Percentiles rank a stretch among this genome's conserved stretches.
Evolutionary conservation across 805 yeast genomes (phyloP).

Genomic region (Saccharomycopsis malanga): DNA sequence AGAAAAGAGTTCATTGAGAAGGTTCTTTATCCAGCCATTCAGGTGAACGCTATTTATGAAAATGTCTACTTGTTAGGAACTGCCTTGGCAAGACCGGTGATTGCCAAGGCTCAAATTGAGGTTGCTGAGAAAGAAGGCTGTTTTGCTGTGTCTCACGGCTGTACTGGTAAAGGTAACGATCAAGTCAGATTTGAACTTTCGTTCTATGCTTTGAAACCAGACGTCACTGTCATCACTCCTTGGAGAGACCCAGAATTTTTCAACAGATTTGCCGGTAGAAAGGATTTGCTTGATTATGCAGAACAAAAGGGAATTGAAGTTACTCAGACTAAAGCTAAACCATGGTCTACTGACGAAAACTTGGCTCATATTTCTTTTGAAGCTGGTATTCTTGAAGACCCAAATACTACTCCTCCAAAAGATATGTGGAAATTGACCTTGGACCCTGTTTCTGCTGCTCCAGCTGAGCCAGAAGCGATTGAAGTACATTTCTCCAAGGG

Average conservation of each 20-base stretch:
- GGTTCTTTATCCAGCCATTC: slow-evolving; percentile 91
- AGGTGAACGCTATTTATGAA: slow-evolving; percentile 95
- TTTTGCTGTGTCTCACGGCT: slow-evolving; percentile 97
- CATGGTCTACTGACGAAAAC: slow-evolving; percentile 99
- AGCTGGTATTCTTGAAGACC: slow-evolving; percentile 99
- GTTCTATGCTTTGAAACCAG: slow-evolving; percentile 97
- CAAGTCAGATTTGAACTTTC: slow-evolving; percentile 97
- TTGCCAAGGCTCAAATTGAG: slow-evolving; percentile 95
- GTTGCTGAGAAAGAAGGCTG: slow-evolving; percentile 97
- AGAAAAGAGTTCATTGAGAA: slow-evolving; percentile 92
- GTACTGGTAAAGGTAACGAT: slow-evolving; percentile 99
- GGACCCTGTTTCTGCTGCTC: slow-evolving; percentile 87
- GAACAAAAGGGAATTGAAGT: slow-evolving; percentile 89
- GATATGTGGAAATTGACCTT: slow-evolving; percentile 99
- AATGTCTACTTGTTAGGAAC: slow-evolving; percentile 96
- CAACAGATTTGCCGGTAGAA: slow-evolving; percentile 96
- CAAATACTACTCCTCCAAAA: slow-evolving; percentile 97
- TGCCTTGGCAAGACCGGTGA: slow-evolving; percentile 96
- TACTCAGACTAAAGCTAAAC: slow-evolving; percentile 95
- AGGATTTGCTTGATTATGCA: slow-evolving; percentile 90
- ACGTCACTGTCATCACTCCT: slow-evolving; percentile 94
- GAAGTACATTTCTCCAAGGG: slow-evolving; percentile 79
- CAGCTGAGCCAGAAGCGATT: slow-evolving; percentile 86
- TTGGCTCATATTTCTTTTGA: slow-evolving; percentile 98
- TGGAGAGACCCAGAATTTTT: slow-evolving; percentile 98